phyloP scores from a whole-genome alignment of 495 filamentous ascomycete species.

The Talaromyces adpressus region DNA sequence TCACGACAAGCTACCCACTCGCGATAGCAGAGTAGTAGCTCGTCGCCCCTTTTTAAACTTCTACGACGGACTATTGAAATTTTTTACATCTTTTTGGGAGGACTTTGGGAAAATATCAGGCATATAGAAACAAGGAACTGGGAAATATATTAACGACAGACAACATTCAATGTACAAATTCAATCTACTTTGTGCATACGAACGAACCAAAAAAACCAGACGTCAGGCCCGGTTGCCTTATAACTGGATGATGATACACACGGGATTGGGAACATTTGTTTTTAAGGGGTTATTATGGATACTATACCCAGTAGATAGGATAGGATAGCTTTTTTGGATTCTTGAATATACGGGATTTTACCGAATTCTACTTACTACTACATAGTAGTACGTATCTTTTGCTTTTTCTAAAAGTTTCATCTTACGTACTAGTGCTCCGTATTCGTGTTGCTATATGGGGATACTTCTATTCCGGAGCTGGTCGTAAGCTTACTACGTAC shows the following conservation, averaged over 20 bases:
- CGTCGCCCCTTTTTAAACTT: neutral
- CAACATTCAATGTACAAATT: neutral
- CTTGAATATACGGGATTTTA: neutral
- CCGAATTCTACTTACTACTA: neutral
- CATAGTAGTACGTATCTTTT: neutral
- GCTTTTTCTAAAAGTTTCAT: neutral
- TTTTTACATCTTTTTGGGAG: neutral
- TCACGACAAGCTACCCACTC: neutral
- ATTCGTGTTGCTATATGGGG: neutral
- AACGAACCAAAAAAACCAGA: neutral
- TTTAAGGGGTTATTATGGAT: neutral
- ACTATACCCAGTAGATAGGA: conserved; percentile 2
- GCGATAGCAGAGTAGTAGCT: neutral
- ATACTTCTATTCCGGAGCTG: neutral
- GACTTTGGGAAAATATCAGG: neutral
- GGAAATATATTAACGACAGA: neutral
- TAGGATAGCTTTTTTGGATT: neutral
- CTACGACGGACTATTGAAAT: conserved; percentile 1
- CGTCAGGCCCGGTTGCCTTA: conserved; percentile 5
- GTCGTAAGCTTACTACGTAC: neutral
- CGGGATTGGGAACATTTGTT: neutral
- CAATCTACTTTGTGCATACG: neutral
- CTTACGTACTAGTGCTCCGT: neutral
- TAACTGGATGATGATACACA: conserved; percentile 1
- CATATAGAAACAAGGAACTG: neutral